phyloP scores from a whole-genome alignment of 2,329 filamentous ascomycete genomes.

The Trematosphaeria pertusa region DNA sequence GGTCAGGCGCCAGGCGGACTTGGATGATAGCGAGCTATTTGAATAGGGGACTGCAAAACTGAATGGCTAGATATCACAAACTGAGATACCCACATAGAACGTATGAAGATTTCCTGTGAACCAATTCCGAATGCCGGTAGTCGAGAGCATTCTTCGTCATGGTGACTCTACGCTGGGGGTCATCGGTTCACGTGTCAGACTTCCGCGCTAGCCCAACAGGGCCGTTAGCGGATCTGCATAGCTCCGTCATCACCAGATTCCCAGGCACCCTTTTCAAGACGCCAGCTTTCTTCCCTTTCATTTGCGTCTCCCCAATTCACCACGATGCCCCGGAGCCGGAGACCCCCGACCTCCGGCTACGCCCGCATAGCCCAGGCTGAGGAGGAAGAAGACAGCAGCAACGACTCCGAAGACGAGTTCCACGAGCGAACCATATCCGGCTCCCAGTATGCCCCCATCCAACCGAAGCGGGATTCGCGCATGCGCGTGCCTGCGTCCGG shows the following conservation, averaged over 20 bases:
- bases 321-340: constrained; percentile 40
- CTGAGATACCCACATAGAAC: constrained; percentile 1
- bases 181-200: no score
- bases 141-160: no score
- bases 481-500: constrained; percentile 51
- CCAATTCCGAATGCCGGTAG: no score
- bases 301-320: constrained; percentile 7
- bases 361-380: constrained; percentile 61
- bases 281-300: constrained; percentile 15
- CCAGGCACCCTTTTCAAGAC: no score
- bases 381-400: constrained; percentile 53
- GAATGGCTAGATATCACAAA: not conserved
- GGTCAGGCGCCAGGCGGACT: constrained; percentile 52
- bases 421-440: constrained; percentile 47
- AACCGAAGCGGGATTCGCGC: constrained; percentile 51
- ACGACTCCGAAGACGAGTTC: constrained; percentile 50
- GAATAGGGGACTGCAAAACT: no score
- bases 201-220: no score
- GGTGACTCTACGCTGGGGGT: no score
- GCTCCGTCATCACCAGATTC: no score
- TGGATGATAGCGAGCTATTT: no score
- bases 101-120: no score
- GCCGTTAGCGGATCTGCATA: no score
- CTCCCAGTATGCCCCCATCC: constrained; percentile 57
- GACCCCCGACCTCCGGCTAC: constrained; percentile 58